These are phyloP conservation scores for Cladosporium halotolerans DNA, from an alignment of 2,329 filamentous ascomycete species.

Conservation along the genomic window DNA sequence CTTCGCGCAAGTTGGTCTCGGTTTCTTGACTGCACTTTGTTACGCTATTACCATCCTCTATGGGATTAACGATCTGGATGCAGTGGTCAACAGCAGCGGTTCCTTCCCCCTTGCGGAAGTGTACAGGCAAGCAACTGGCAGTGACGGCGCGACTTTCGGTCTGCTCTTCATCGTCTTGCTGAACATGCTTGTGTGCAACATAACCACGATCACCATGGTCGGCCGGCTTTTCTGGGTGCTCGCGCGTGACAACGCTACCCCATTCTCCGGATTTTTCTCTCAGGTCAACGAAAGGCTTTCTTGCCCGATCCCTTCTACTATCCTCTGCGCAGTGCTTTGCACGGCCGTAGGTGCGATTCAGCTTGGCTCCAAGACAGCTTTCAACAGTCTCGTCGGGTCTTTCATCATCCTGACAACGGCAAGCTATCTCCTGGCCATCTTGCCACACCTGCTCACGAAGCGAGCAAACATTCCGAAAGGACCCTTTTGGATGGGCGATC, in stretches of 20 bases:
- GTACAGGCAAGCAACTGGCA: conserved; percentile 44
- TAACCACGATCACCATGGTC: conserved; percentile 27
- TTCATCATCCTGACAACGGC: conserved; percentile 32
- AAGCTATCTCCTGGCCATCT: conserved; percentile 31
- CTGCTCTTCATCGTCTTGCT: conserved; percentile 53
- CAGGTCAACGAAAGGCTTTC: conserved; percentile 49
- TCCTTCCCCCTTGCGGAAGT: conserved; percentile 44
- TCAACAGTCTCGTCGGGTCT: conserved; percentile 31
- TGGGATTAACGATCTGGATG: conserved; percentile 41
- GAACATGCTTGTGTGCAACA: conserved; percentile 41
- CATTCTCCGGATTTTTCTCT: conserved; percentile 49
- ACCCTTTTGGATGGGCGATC: conserved; percentile 31
- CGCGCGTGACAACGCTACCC: conserved; percentile 56
- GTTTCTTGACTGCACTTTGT: conserved; percentile 40
- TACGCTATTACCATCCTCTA: conserved; percentile 49
- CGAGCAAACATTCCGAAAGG: conserved; percentile 28
- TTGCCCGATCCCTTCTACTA: conserved; percentile 53
- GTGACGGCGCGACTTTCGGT: conserved; percentile 48
- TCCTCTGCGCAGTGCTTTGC: conserved; percentile 48
- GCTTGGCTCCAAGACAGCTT: conserved; percentile 27
- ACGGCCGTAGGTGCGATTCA: conserved; percentile 37
- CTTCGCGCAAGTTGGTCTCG: conserved; percentile 43
- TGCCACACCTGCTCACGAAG: conserved; percentile 30
- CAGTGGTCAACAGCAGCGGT: conserved; percentile 34
- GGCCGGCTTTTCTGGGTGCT: conserved; percentile 44